phyloP scores from a whole-genome alignment of 495 filamentous ascomycete genomes.

The Penicillium parvum region DNA sequence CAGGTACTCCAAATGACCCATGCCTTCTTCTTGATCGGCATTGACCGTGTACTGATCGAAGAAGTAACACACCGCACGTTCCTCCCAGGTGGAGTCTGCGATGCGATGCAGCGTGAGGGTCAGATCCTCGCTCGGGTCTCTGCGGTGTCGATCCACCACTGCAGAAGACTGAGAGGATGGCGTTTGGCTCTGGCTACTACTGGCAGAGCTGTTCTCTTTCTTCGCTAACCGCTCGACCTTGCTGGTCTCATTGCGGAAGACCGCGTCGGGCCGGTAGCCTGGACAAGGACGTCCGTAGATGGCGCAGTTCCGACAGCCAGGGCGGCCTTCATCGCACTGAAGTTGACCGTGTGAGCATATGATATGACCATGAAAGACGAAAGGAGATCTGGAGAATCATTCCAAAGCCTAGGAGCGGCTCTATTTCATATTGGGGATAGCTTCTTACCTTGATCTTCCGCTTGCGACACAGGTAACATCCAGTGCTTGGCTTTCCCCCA shows the following conservation, averaged over 20 bases:
- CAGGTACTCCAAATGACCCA: slow-evolving; percentile 35
- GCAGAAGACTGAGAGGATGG: not conserved
- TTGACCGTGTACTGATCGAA: slow-evolving; percentile 40
- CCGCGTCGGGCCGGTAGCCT: slow-evolving; percentile 37
- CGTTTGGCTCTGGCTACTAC: not conserved
- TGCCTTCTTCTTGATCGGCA: slow-evolving; percentile 17
- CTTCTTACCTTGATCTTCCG: slow-evolving; percentile 46
- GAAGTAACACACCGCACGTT: slow-evolving; percentile 42
- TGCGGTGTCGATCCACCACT: not conserved
- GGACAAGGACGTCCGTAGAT: slow-evolving; percentile 42
- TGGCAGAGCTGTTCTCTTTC: slow-evolving; percentile 8
- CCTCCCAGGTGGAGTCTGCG: slow-evolving; percentile 35
- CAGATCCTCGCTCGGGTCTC: not conserved
- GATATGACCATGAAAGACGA: not conserved
- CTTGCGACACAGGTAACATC: slow-evolving; percentile 45
- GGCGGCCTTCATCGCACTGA: slow-evolving; percentile 43
- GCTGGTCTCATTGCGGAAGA: slow-evolving; percentile 39
- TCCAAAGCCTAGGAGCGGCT: no score
- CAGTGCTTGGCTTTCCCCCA: slow-evolving; percentile 43
- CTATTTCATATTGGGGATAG: no score
- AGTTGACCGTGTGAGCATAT: slow-evolving; percentile 14
- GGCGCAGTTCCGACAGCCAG: slow-evolving; percentile 38
- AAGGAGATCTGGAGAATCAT: not conserved
- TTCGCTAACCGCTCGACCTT: slow-evolving; percentile 30
- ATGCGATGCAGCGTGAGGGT: slow-evolving; percentile 19